Evolutionary conservation across 805 yeast genomes (phyloP).

Genomic region (Komagataella pseudopastoris): DNA sequence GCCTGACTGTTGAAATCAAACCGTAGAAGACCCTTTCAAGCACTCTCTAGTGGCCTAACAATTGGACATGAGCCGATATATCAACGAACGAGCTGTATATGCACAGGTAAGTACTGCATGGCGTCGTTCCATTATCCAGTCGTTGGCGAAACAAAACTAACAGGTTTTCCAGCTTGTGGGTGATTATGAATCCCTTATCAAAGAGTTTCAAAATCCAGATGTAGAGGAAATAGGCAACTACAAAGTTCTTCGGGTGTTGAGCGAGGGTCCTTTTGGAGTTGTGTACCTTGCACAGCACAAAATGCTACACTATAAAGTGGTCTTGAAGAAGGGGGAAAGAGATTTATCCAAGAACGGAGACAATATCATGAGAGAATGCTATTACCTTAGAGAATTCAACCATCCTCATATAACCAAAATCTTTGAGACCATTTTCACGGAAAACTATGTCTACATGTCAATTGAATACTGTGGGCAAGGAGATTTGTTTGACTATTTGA

Average conservation of each 20-base stretch:
- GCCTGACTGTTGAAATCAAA: slow-evolving; percentile 6
- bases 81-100: not conserved
- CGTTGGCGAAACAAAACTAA: not conserved
- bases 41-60: not conserved
- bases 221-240: slow-evolving; percentile 72
- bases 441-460: slow-evolving; percentile 71
- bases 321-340: slow-evolving; percentile 58
- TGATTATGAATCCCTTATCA: slow-evolving; percentile 23
- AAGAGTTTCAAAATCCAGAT: slow-evolving; percentile 21
- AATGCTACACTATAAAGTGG: slow-evolving; percentile 65
- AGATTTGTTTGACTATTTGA: slow-evolving; percentile 57
- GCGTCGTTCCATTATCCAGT: not conserved
- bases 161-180: not conserved
- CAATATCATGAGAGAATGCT: slow-evolving; percentile 80
- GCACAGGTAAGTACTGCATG: not conserved
- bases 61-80: not conserved
- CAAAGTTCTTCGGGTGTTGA: slow-evolving; percentile 56
- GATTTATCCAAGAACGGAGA: slow-evolving; percentile 47
- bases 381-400: slow-evolving; percentile 70
- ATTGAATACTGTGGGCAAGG: slow-evolving; percentile 82
- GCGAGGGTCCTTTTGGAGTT: slow-evolving; percentile 89
- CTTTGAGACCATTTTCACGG: slow-evolving; percentile 78
- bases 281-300: slow-evolving; percentile 77
- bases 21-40: not conserved
- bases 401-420: slow-evolving; percentile 77